Base-by-base conservation (phyloP, 495 filamentous ascomycete genomes). In the Chaetomium fimeti region DNA sequence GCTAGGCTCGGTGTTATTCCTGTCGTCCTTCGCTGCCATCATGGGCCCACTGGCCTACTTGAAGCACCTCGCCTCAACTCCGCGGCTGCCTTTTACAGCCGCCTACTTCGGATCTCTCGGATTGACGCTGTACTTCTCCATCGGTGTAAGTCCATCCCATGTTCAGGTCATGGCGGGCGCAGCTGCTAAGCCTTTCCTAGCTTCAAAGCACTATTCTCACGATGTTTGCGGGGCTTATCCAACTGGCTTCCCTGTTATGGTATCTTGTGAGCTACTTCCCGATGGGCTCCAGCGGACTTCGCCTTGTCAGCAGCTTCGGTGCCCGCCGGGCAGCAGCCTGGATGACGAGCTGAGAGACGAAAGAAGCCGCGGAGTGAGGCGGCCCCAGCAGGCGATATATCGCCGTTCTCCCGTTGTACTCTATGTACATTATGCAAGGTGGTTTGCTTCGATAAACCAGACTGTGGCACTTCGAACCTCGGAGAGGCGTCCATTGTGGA, bases 201-300 rank as follows among this genome's bases (percentile, higher is more conserved):
- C 85, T 92, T 65, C 87, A 89, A 71, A 89, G 77, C 69, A 89
- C 89, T 29, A 69, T 93, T 68, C 86, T 97, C 64, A 97, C 94
- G 29, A 78, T 98, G 38, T 76, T 97, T 66, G 88, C 91, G 25
- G 86, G 90, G 55, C 82, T 97, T 66, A 78, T 90, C 70, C 94
- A 98, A 74, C 78, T 97, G 57, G 87, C 85, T 57, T 87, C 88
- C 57, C 81, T 98, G 52, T 63, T 92, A 29, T 98, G 94, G 93
- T 98, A 98, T 77, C 81, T 96, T 12, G 88, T 98, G 76, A 94
- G 90, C 78, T 98, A 98, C 79, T 98, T 98, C 74, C 94, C 94
- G 3, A 96, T 97, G 92, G 94, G 94, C 27, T 90, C 89, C 56
- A 91, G 86, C 56, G 91, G 93, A 22, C 77, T 97, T 66, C 87